Percentiles rank a stretch among this genome's conserved stretches.
phyloP scores from a whole-genome alignment of 2,329 filamentous ascomycete species.

The Botrytis byssoidea region DNA sequence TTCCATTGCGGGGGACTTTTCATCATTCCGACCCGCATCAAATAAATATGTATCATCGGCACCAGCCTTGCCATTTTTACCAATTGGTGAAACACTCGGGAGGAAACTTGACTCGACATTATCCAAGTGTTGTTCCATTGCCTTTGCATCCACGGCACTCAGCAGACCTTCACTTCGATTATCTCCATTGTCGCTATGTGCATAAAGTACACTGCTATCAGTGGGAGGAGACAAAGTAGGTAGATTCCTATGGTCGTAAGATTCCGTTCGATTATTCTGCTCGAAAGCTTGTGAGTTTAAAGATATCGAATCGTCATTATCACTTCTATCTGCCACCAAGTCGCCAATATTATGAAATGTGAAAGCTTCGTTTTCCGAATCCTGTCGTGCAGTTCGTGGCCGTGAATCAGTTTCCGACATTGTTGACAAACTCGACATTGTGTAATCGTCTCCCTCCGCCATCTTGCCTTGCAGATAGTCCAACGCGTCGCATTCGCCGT shows the following conservation, averaged over 20 bases:
- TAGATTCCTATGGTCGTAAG: slow-evolving; percentile 31
- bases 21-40: slow-evolving; percentile 41
- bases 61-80: slow-evolving; percentile 44
- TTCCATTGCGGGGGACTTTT: slow-evolving; percentile 12
- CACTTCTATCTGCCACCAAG: slow-evolving; percentile 31
- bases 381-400: slow-evolving; percentile 34
- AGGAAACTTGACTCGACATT: slow-evolving; percentile 67
- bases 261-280: slow-evolving; percentile 29
- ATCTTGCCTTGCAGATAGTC: slow-evolving; percentile 27
- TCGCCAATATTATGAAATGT: slow-evolving; percentile 35
- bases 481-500: slow-evolving; percentile 34
- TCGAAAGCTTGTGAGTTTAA: slow-evolving; percentile 25
- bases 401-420: slow-evolving; percentile 25
- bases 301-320: slow-evolving; percentile 33
- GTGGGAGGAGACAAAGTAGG: slow-evolving; percentile 33
- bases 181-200: slow-evolving; percentile 32
- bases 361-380: slow-evolving; percentile 34
- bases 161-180: slow-evolving; percentile 29
- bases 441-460: slow-evolving; percentile 35
- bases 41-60: slow-evolving; percentile 61
- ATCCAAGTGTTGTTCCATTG: slow-evolving; percentile 49
- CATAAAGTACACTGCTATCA: slow-evolving; percentile 35
- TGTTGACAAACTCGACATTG: slow-evolving; percentile 18
- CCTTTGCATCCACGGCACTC: slow-evolving; percentile 37
- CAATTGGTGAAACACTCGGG: slow-evolving; percentile 56